Evolutionary conservation across 148 eudicot species (phyloP).

Genomic region (Linanthus parryae): DNA sequence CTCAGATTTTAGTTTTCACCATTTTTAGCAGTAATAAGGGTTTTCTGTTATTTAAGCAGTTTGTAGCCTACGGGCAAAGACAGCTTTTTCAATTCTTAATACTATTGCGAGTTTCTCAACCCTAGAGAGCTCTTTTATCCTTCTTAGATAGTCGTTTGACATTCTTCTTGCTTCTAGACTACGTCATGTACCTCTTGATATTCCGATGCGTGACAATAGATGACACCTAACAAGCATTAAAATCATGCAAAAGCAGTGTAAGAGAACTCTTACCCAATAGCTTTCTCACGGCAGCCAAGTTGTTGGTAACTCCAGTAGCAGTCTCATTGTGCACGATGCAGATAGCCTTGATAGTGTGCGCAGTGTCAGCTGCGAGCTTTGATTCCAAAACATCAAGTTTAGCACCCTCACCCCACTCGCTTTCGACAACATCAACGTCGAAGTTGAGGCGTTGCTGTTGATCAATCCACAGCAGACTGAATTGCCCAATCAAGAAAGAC

Average conservation of each 20-base stretch:
- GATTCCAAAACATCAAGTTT: constrained; percentile 80
- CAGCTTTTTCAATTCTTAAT: too few relatives aligned
- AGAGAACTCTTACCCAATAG: constrained; percentile 56
- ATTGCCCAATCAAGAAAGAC: constrained; percentile 91
- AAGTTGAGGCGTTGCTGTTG: constrained; percentile 95
- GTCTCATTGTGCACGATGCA: constrained; percentile 99
- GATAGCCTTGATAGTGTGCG: constrained; percentile 87
- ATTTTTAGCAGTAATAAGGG: too few relatives aligned
- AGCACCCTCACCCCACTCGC: constrained; percentile 98
- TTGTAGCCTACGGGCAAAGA: too few relatives aligned
- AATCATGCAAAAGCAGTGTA: not conserved
- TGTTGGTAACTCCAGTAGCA: constrained; percentile 98
- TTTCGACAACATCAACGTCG: constrained; percentile 89
- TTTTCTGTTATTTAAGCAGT: too few relatives aligned
- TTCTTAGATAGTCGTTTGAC: too few relatives aligned
- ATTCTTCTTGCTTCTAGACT: too few relatives aligned
- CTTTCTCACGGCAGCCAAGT: constrained; percentile 82
- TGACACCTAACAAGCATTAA: not conserved
- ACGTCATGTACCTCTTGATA: too few relatives aligned
- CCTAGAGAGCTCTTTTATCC: too few relatives aligned
- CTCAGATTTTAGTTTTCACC: too few relatives aligned
- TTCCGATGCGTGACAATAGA: too few relatives aligned
- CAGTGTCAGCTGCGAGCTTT: constrained; percentile 67
- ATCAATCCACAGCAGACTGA: constrained; percentile 98
- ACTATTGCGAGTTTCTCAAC: too few relatives aligned